Evolutionary conservation across 768 basidiomycete species (phyloP).

Genomic region (Rhizopogon sp.): DNA sequence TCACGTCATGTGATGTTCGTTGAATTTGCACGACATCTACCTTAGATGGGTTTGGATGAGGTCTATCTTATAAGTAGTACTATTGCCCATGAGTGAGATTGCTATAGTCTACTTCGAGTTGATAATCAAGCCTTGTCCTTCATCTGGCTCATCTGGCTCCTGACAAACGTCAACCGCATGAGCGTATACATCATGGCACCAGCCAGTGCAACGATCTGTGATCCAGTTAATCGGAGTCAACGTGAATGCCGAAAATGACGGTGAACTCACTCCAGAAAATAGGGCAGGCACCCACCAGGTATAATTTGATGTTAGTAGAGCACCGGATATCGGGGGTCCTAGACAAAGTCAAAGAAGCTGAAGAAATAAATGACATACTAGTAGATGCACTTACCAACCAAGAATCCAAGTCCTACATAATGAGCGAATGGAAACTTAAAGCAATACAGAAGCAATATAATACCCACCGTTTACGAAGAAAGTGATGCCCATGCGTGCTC

Average conservation of each 20-base stretch:
- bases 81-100: too few relatives aligned
- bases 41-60: too few relatives aligned
- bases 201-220: background rate
- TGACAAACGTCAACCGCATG: too few relatives aligned
- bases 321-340: constrained; percentile 56
- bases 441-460: background rate
- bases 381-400: constrained; percentile 11
- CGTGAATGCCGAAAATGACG: too few relatives aligned
- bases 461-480: constrained; percentile 37
- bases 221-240: background rate
- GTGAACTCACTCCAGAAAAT: constrained; percentile 38
- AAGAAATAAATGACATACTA: background rate
- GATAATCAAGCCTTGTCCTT: too few relatives aligned
- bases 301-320: constrained; percentile 43
- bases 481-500: constrained; percentile 41
- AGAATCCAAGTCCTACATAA: constrained; percentile 17
- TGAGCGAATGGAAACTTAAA: too few relatives aligned
- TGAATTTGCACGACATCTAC: too few relatives aligned
- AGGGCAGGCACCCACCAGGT: constrained; percentile 55
- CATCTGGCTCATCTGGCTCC: too few relatives aligned
- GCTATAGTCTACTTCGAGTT: too few relatives aligned
- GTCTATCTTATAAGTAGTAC: too few relatives aligned
- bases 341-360: constrained; percentile 15
- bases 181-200: background rate
- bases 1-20: too few relatives aligned